Evolutionary conservation across 306 rosid species (phyloP), one percentile per base, ranked within the genome.

Genomic region (Vigna reflexopilosa): DNA sequence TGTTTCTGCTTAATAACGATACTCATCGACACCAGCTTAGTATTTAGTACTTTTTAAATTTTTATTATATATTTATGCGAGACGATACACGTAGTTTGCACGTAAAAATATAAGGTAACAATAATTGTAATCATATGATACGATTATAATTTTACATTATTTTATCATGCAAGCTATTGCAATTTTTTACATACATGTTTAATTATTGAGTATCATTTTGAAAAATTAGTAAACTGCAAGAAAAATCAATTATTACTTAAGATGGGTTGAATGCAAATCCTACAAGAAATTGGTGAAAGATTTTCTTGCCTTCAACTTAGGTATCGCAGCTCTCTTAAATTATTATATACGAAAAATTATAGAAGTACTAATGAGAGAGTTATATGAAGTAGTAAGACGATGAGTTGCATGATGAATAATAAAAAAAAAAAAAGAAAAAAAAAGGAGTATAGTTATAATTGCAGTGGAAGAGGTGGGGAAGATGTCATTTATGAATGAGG

Each of bases 401-500:
- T 36, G 7, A 34, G 38, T 4, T 34, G 28, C 28, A 26, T 26
- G 28, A 26, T 2, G 28, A 26, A 4, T 34, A 36, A 5, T 36
- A 36, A 36, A 5, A 34, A 34, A 1, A 36, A 36, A 6, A 36
- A 6, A 6, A 6, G 5, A 5, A 5, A 36, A 36, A 6, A 36
- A 1, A 7, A 36, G 8, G 9, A 36, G 8, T 36, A 36, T 36
- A 36, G 42, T 36, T 4, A 69, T 70, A 70, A 48, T 52, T 77
- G 64, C 10, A 34, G 71, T 63, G 75, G 78, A 11, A 57, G 62
- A 74, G 51, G 80, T 69, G 77, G 84, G 83, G 76, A 77, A 72
- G 65, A 72, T 36, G 52, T 13, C 49, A 80, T 77, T 76, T 58
- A 72, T 67, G 77, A 77, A 63, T 62, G 64, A 36, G 79, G 54